Conservation (phyloP, 208 protist species). For the Leishmania lainsoni region DNA sequence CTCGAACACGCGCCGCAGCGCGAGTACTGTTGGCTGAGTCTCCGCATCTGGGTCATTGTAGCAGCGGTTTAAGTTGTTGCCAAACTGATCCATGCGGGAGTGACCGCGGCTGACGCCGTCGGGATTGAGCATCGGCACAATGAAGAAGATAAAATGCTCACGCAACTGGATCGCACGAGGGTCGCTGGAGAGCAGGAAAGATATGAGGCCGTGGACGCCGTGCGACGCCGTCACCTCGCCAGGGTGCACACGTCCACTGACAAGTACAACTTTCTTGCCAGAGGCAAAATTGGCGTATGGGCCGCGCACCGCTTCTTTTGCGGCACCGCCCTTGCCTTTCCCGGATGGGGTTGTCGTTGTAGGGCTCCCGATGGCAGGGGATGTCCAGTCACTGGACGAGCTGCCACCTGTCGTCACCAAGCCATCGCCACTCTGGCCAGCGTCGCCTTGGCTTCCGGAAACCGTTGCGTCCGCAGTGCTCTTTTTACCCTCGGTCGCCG, state of each 20-base stretch:
- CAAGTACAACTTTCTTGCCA: constrained; percentile 88
- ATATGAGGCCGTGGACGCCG: constrained; percentile 90
- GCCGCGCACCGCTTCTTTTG: constrained; percentile 31
- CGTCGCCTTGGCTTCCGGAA: not conserved
- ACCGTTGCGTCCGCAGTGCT: not conserved
- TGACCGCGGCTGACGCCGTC: constrained; percentile 94
- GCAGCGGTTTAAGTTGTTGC: constrained; percentile 94
- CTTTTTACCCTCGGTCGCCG: not conserved
- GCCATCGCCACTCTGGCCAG: not conserved
- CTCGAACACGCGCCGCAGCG: constrained; percentile 81
- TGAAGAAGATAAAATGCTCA: constrained; percentile 93
- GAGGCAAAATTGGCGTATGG: constrained; percentile 76
- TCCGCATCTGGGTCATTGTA: constrained; percentile 84
- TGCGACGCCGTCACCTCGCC: constrained; percentile 92
- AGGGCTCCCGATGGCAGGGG: not conserved
- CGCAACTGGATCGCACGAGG: constrained; percentile 61
- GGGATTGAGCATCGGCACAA: constrained; percentile 94
- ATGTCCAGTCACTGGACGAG: not conserved
- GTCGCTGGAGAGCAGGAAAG: constrained; percentile 78
- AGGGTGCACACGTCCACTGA: constrained; percentile 93
- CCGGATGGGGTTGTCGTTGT: not conserved
- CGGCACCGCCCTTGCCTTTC: constrained; percentile 14
- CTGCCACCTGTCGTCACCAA: not conserved
- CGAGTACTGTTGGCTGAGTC: constrained; percentile 81
- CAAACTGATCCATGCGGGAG: constrained; percentile 89